Conservation (phyloP, 805 yeast species). For the Monosporozyma siamensis region DNA sequence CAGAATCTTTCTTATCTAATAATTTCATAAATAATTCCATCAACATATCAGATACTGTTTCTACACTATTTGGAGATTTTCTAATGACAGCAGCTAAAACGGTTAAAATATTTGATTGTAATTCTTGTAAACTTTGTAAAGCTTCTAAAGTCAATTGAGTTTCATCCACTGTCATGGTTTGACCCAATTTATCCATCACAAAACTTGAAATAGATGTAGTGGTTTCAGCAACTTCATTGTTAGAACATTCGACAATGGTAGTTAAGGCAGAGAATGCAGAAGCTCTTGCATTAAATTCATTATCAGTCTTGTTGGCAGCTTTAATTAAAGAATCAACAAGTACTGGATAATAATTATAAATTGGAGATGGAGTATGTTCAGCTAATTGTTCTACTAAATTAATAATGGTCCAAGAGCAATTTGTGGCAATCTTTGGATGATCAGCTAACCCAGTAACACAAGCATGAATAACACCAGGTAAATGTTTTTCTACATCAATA, state of each 20-base stretch:
- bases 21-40: slow-evolving; percentile 77
- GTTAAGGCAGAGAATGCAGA: slow-evolving; percentile 95
- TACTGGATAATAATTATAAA: slow-evolving; percentile 64
- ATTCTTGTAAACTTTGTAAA: slow-evolving; percentile 70
- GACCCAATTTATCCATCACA: slow-evolving; percentile 61
- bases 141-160: slow-evolving; percentile 62
- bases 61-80: slow-evolving; percentile 60
- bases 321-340: slow-evolving; percentile 62
- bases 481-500: slow-evolving; percentile 51
- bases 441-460: slow-evolving; percentile 75
- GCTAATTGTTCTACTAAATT: slow-evolving; percentile 79
- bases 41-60: slow-evolving; percentile 65
- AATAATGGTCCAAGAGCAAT: slow-evolving; percentile 95
- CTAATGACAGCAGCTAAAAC: slow-evolving; percentile 76
- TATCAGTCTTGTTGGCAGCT: slow-evolving; percentile 64
- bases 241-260: slow-evolving; percentile 65
- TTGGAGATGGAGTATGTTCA: slow-evolving; percentile 40
- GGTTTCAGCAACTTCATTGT: slow-evolving; percentile 56
- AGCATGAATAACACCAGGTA: slow-evolving; percentile 66
- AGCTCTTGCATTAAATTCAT: slow-evolving; percentile 81
- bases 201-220: slow-evolving; percentile 70
- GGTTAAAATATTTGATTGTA: slow-evolving; percentile 73
- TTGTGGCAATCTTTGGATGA: slow-evolving; percentile 89
- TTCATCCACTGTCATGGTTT: slow-evolving; percentile 50
- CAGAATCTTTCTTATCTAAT: slow-evolving; percentile 52